Percentiles rank a stretch among this genome's conserved stretches.
These are phyloP conservation scores for Boletus subcaerulescens DNA, from an alignment of 768 basidiomycete species.

Conservation along the genomic window DNA sequence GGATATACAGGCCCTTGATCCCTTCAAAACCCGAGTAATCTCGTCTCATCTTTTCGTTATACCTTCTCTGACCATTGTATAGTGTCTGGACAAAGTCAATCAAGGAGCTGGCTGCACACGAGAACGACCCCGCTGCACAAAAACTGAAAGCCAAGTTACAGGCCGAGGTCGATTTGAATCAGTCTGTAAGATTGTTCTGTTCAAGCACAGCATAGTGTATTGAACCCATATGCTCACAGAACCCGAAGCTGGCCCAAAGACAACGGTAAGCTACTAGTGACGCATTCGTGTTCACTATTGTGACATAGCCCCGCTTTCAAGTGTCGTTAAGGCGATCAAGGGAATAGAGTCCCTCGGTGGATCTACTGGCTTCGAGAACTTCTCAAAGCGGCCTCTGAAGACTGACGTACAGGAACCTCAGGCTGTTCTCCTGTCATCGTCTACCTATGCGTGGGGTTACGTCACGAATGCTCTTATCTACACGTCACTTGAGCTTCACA, in stretches of 20 bases:
- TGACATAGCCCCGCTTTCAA: background rate
- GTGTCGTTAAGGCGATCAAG: background rate
- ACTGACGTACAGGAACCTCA: background rate
- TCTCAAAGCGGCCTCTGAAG: background rate
- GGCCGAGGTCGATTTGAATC: background rate
- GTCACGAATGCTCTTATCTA: background rate
- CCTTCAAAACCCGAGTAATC: background rate
- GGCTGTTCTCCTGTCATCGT: background rate
- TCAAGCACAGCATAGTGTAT: no score
- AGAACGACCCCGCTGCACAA: background rate
- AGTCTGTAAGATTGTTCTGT: background rate
- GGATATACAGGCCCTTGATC: background rate
- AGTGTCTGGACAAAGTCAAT: background rate
- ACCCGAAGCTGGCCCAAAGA: background rate
- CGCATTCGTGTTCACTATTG: background rate
- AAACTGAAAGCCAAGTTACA: background rate
- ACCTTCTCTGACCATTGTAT: background rate
- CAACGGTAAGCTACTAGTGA: background rate
- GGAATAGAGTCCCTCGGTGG: slow-evolving; percentile 3
- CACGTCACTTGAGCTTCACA: background rate
- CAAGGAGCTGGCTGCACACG: background rate
- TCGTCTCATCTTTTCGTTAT: background rate
- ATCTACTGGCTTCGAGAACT: slow-evolving; percentile 1
- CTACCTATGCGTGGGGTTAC: background rate
- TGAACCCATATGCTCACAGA: background rate